Evolutionary conservation across 768 basidiomycete species (phyloP), one percentile per base, ranked within the genome.

Genomic region (Rhodotorula toruloides): DNA sequence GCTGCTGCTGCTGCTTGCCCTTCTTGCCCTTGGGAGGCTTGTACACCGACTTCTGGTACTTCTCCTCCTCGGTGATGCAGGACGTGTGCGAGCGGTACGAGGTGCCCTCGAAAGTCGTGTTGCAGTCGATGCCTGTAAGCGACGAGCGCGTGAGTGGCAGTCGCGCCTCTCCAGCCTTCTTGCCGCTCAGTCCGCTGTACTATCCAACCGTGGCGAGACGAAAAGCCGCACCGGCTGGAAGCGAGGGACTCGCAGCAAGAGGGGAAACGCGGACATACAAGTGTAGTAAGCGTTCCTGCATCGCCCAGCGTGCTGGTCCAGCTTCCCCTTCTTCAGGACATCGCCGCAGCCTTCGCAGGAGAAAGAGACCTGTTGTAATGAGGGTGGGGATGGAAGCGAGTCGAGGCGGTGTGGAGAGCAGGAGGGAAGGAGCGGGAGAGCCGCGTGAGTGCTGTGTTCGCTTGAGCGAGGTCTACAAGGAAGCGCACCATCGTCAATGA

Each of bases 1-100:
- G 34, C 8, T 46, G 42, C 50, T 67, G 59, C n/a, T 63, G 31
- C 54, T 69, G 61, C 49, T 58, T 48, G 36, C 14, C 60, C 47
- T 61, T 54, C 43, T 58, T n/a, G 27, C 57, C 58, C 61, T 70
- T 70, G 14, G 69, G 69, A 7, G 62, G 50, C 44, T 67, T 66
- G 65, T 71, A 71, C 32, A 71, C 65, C 17, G 61, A 64, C 48
- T 42, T 27, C 19, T 72, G 61, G 60, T 72, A 72, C 54, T 62
- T 44, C 43, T 72, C 61, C 25, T 62, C 71, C 61, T 72, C 71
- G 1, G 54, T 48, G 21, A 72, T 52, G 39, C 71, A 72, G 19
- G 50, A 54, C 43, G 71, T 72, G 61, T 72, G 71, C n/a, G 40
- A 36, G 29, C 65, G 55, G 58, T 66, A 72, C 21, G 29, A 36